phyloP scores from a whole-genome alignment of 257 asterid genomes.

The Datura wrightii region DNA sequence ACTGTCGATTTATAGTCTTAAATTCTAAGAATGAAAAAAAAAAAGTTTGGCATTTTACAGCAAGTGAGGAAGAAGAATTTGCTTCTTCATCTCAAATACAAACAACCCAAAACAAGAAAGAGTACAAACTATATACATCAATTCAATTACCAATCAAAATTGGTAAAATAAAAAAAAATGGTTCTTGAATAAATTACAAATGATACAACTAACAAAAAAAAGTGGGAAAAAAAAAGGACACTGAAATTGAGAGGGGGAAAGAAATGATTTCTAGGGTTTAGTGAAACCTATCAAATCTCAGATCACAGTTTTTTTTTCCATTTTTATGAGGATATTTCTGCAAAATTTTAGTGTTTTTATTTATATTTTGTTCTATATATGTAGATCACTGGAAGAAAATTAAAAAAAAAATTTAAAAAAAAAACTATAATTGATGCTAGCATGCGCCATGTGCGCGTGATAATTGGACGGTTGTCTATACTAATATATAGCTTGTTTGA shows the following conservation, averaged over 20 bases:
- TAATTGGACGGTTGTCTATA: not conserved
- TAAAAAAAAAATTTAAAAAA: not conserved
- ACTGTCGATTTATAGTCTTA: not conserved
- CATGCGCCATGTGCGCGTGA: slow-evolving; percentile 34
- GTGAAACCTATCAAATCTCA: slow-evolving; percentile 34
- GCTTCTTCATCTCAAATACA: not conserved
- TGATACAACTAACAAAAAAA: not conserved
- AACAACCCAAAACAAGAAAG: not conserved
- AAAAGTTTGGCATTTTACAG: not conserved
- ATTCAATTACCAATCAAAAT: not conserved
- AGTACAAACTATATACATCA: not conserved
- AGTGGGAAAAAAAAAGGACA: not conserved
- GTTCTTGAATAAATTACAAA: not conserved
- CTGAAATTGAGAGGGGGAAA: slow-evolving; percentile 18
- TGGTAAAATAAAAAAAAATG: not conserved
- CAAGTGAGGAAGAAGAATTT: not conserved
- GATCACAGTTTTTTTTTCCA: slow-evolving; percentile 32
- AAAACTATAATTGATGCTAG: not conserved
- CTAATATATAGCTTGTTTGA: not conserved
- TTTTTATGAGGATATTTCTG: slow-evolving; percentile 10
- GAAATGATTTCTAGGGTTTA: slow-evolving; percentile 29
- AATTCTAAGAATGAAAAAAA: not conserved
- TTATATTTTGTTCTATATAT: slow-evolving; percentile 17
- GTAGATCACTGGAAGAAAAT: not conserved
- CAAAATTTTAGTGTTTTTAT: not conserved